These are phyloP conservation scores for Pittosporum tobira DNA, from an alignment of 129 eudicot genomes.

Conservation along the genomic window DNA sequence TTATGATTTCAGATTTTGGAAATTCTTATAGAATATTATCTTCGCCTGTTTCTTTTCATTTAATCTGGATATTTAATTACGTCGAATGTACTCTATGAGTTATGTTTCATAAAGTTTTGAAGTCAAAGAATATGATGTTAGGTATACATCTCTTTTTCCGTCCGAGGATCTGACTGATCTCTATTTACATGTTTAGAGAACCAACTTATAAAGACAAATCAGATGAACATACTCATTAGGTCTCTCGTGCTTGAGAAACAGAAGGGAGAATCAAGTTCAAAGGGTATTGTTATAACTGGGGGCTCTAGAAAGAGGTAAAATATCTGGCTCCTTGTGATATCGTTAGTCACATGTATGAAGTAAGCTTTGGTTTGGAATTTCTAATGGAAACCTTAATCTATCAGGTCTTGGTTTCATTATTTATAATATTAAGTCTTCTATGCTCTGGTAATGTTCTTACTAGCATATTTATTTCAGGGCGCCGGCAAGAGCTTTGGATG, in stretches of 20 bases:
- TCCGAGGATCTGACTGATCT: conserved; percentile 1
- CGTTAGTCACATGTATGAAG: conserved; percentile 2
- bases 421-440: not conserved
- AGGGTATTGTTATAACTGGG: conserved; percentile 34
- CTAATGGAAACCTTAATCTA: not conserved
- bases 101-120: not conserved
- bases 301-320: conserved; percentile 63
- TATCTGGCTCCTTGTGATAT: not conserved
- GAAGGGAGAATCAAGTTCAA: conserved; percentile 46
- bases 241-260: conserved; percentile 77
- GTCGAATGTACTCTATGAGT: not conserved
- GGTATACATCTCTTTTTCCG: too few species aligned
- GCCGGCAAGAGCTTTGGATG: conserved; percentile 57
- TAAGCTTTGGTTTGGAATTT: conserved; percentile 1
- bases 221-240: conserved; percentile 73
- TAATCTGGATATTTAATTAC: not conserved
- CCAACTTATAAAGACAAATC: conserved; percentile 83
- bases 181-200: conserved; percentile 31
- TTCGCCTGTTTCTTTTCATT: not conserved
- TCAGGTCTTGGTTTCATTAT: not conserved
- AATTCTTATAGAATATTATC: not conserved
- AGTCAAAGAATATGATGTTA: too few species aligned
- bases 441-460: not conserved
- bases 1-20: not conserved
- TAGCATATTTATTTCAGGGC: conserved; percentile 33